Evolutionary conservation across 257 asterid genomes (phyloP), one percentile per base, ranked within the genome.

Genomic region (Lavandula angustifolia): DNA sequence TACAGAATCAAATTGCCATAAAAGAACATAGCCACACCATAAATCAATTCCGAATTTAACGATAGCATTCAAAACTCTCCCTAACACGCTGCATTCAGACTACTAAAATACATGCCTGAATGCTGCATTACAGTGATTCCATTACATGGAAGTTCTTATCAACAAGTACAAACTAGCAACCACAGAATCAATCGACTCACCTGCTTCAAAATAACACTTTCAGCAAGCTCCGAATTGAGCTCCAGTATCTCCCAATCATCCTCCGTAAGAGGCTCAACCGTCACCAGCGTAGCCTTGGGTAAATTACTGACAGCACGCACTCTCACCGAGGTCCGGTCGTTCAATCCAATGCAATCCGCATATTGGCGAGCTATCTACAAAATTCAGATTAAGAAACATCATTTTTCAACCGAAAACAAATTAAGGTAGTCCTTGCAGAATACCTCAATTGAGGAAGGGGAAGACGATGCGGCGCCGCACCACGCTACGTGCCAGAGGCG

Each of bases 191-290:
- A 75, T 57, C 16, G 59, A 8, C 60, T 53, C 75, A 89, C 99
- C 97, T 94, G 96, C 82, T 91, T 76, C 85, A 94, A 66, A 65
- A 94, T 94, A 62, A 80, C 77, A 64, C 79, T 76, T 69, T 90
- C 96, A 34, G 99, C 95, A 68, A 80, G 87, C 86, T 90, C 96
- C 9, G 99, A 74, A 76, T 94, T 94, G 57, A 94, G 97, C 81
- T 94, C 99, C 85, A 94, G 67, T 71, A 90, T 82, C 84, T 94
- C 99, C 99, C 99, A 94, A 78, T 90, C 99, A 74, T 94, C 99
- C 84, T 90, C 99, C 1, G 99, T 90, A 40, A 77, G 95, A 1
- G 99, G 97, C 76, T 94, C 99, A 13, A 90, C 64, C 34, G 95
- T 80, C 75, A 94, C 99, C 29, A 86, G 75, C 17, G 83, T 82